These are phyloP conservation scores for Pseudonitzschia multiseries DNA, from an alignment of 108 stramenopile species.

Conservation along the genomic window DNA sequence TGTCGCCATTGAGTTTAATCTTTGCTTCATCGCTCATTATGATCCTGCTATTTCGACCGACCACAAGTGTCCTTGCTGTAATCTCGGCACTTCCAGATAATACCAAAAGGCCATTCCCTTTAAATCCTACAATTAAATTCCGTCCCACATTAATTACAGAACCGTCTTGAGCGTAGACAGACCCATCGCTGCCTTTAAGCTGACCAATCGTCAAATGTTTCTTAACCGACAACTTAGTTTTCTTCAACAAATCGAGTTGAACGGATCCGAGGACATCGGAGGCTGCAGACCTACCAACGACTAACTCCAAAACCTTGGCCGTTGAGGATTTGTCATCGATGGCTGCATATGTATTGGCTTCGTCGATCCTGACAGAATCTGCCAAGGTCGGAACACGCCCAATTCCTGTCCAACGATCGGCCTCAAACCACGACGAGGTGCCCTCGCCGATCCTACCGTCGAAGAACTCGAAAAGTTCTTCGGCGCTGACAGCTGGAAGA, in stretches of 20 bases:
- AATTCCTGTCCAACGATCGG: not conserved
- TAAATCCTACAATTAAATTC: not conserved
- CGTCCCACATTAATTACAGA: not conserved
- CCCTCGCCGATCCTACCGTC: too few species aligned
- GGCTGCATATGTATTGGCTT: conserved; percentile 3
- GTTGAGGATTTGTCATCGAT: not conserved
- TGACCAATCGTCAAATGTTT: not conserved
- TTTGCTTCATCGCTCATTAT: not conserved
- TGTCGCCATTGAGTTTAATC: not conserved
- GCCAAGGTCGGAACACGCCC: not conserved
- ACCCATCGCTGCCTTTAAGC: not conserved
- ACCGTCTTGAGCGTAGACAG: not conserved
- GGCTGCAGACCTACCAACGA: not conserved
- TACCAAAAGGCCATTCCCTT: not conserved
- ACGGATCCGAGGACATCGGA: not conserved
- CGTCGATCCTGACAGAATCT: not conserved
- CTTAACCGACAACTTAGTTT: not conserved
- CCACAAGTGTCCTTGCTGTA: not conserved
- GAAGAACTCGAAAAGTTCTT: too few species aligned
- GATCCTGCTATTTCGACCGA: not conserved
- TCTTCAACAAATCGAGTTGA: not conserved
- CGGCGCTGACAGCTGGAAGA: too few species aligned
- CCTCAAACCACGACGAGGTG: not conserved
- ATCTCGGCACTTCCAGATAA: not conserved
- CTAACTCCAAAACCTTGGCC: not conserved